These are phyloP conservation scores for Neopestalotiopsis sp. DNA, from an alignment of 2,329 filamentous ascomycete genomes.

Conservation along the genomic window DNA sequence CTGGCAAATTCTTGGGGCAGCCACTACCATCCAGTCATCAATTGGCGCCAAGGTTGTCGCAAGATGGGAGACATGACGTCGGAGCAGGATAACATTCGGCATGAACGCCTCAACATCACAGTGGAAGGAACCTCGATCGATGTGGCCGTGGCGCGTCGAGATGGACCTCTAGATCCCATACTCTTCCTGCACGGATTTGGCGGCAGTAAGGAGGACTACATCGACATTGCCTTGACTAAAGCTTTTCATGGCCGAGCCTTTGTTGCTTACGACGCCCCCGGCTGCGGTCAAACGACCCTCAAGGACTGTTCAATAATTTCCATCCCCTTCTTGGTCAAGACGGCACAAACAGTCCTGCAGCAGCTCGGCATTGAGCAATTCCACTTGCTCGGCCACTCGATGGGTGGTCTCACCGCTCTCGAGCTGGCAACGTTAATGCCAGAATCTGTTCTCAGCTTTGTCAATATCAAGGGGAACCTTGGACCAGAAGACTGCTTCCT, in stretches of 20 bases:
- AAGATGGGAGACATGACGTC: background rate
- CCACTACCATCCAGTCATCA: background rate
- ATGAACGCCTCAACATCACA: background rate
- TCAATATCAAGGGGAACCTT: background rate
- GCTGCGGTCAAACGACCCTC: background rate
- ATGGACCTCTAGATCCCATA: background rate
- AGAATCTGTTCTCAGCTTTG: background rate
- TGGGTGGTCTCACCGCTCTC: background rate
- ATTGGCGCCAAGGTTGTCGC: background rate
- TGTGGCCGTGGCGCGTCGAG: background rate
- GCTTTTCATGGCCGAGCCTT: background rate
- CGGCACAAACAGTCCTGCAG: background rate
- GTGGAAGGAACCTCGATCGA: background rate
- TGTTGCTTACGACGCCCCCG: background rate
- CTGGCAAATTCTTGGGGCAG: too few relatives aligned
- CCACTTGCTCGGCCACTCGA: background rate
- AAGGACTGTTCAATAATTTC: background rate
- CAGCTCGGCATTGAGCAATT: background rate
- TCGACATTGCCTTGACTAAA: background rate
- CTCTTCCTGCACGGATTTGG: background rate
- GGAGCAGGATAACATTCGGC: background rate
- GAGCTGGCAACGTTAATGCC: background rate
- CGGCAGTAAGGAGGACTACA: background rate
- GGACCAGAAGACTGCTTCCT: background rate
- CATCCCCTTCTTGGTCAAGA: background rate